These are phyloP conservation scores for Phytophthora pluvialis DNA, from an alignment of 352 stramenopile genomes.

Conservation along the genomic window DNA sequence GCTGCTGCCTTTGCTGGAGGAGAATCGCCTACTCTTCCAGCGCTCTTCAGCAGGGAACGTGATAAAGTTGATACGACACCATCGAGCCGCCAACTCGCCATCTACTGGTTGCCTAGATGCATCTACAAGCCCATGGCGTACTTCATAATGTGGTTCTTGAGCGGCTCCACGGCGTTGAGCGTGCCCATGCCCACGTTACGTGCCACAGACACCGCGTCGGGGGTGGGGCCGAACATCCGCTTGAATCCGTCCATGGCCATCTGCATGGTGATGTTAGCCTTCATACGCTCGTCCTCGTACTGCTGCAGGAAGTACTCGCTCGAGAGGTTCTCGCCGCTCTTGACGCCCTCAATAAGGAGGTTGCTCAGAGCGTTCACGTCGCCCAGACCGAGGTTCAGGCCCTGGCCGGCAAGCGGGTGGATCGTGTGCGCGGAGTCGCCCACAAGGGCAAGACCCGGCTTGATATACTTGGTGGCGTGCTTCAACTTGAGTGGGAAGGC, in stretches of 20 bases:
- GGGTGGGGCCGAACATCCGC: slow-evolving; percentile 81
- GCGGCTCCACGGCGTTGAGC: slow-evolving; percentile 84
- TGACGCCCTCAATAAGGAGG: slow-evolving; percentile 79
- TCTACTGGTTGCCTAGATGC: slow-evolving; percentile 20
- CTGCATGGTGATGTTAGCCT: slow-evolving; percentile 83
- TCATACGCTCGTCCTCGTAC: slow-evolving; percentile 91
- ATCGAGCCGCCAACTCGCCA: slow-evolving; percentile 10
- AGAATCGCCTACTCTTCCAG: no score
- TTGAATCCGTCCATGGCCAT: slow-evolving; percentile 91
- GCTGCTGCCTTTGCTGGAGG: no score
- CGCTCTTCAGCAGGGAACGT: no score
- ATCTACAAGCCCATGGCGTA: slow-evolving; percentile 88
- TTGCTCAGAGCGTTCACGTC: slow-evolving; percentile 88
- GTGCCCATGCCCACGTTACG: slow-evolving; percentile 89
- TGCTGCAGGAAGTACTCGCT: slow-evolving; percentile 78
- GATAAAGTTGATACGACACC: background rate
- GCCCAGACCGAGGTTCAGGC: slow-evolving; percentile 94
- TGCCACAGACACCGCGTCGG: slow-evolving; percentile 72
- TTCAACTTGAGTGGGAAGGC: slow-evolving; percentile 92
- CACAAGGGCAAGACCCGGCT: slow-evolving; percentile 89
- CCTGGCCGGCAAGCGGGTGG: slow-evolving; percentile 96
- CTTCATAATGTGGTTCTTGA: slow-evolving; percentile 92
- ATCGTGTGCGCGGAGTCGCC: slow-evolving; percentile 97
- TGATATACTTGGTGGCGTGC: slow-evolving; percentile 89
- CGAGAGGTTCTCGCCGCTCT: slow-evolving; percentile 80